Conservation (phyloP, 257 asterid genomes). For the Ajuga chamaepitys region DNA sequence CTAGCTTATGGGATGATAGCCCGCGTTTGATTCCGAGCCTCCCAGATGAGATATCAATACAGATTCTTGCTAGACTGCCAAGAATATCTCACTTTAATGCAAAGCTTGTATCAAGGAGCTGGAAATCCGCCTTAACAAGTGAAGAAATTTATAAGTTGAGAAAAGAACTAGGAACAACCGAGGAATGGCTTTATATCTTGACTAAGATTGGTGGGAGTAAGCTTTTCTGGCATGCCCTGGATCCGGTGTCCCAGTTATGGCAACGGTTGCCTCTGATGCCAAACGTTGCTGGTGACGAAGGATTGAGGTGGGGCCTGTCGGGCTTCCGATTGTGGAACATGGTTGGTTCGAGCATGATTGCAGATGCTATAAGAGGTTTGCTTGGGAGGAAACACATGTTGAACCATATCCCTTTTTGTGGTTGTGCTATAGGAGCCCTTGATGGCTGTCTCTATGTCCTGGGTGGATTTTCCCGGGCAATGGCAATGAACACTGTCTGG, state of each 20-base stretch:
- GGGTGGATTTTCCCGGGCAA: slow-evolving; percentile 63
- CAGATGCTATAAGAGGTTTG: slow-evolving; percentile 64
- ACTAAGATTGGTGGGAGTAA: slow-evolving; percentile 52
- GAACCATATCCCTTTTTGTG: slow-evolving; percentile 70
- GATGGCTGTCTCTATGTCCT: slow-evolving; percentile 79
- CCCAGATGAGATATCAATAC: slow-evolving; percentile 83
- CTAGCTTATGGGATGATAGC: slow-evolving; percentile 60
- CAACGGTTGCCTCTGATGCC: slow-evolving; percentile 81
- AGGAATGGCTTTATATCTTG: slow-evolving; percentile 80
- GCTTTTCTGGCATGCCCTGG: slow-evolving; percentile 69
- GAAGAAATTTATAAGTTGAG: slow-evolving; percentile 60
- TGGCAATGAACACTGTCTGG: slow-evolving; percentile 57
- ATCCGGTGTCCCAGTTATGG: slow-evolving; percentile 65
- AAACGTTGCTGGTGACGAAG: slow-evolving; percentile 31
- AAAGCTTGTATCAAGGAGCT: slow-evolving; percentile 66
- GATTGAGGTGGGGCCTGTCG: slow-evolving; percentile 38
- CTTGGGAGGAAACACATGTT: slow-evolving; percentile 51
- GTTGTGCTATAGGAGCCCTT: slow-evolving; percentile 79
- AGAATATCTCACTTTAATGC: slow-evolving; percentile 50
- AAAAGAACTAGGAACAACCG: slow-evolving; percentile 66
- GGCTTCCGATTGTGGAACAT: slow-evolving; percentile 55
- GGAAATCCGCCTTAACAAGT: slow-evolving; percentile 64
- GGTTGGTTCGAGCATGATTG: slow-evolving; percentile 47
- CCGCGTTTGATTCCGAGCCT: slow-evolving; percentile 69
- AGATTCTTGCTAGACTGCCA: slow-evolving; percentile 80